Conservation (phyloP, 2,329 filamentous ascomycete species). For the Endocalyx cinctus region DNA sequence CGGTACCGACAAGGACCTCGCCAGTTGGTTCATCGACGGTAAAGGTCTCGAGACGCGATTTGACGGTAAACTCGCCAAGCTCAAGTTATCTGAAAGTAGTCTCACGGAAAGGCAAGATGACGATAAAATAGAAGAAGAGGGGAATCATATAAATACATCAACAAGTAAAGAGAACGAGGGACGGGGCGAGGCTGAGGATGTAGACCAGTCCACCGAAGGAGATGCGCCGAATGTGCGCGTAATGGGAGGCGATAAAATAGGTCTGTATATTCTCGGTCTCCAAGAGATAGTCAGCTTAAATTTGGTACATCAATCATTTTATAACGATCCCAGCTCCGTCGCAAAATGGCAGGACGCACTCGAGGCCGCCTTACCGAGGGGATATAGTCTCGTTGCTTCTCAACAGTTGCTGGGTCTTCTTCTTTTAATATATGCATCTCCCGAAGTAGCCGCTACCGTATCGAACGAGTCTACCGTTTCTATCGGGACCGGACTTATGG, state of each 20-base stretch:
- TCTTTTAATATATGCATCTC: slow-evolving; percentile 79
- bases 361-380: slow-evolving; percentile 66
- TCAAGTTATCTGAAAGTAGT: slow-evolving; percentile 40
- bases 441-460: slow-evolving; percentile 67
- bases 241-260: slow-evolving; percentile 64
- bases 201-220: slow-evolving; percentile 28
- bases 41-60: slow-evolving; percentile 64
- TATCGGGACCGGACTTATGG: slow-evolving; percentile 84
- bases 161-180: slow-evolving; percentile 5
- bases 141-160: slow-evolving; percentile 8
- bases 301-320: slow-evolving; percentile 72
- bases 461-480: slow-evolving; percentile 76
- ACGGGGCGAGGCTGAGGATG: slow-evolving; percentile 19
- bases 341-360: slow-evolving; percentile 79
- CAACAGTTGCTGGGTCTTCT: slow-evolving; percentile 85
- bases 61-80: slow-evolving; percentile 55
- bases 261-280: slow-evolving; percentile 82
- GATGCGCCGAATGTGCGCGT: slow-evolving; percentile 40
- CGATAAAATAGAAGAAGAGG: slow-evolving; percentile 7
- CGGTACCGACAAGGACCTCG: slow-evolving; percentile 82
- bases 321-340: slow-evolving; percentile 65
- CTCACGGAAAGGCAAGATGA: slow-evolving; percentile 30
- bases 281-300: slow-evolving; percentile 91
- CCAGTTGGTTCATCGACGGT: slow-evolving; percentile 80
- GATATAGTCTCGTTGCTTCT: slow-evolving; percentile 71